Base-by-base conservation (phyloP, 345 rosid genomes). In the Eucalyptus urophylla region DNA sequence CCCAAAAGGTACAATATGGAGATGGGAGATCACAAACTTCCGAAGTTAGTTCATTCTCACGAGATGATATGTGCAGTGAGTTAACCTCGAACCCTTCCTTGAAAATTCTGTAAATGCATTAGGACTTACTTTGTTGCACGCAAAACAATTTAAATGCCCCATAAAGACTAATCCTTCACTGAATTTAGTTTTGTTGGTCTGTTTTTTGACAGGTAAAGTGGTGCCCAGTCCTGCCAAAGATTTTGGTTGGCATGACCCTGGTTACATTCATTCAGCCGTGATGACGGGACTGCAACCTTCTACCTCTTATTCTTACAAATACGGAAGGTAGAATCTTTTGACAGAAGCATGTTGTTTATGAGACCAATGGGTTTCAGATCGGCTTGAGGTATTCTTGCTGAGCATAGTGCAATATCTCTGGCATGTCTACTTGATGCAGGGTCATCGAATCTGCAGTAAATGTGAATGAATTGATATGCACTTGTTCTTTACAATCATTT, bases 241-340 rank as follows among this genome's bases (percentile, higher is more conserved):
- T 88, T 96, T 96, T 33, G 97, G 97, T 58, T 96, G 97, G 97
- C 97, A 96, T 89, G 95, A 95, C 43, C 97, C 97, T 21, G 97
- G 97, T 14, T 95, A 76, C 90, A 93, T 95, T 44, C 97, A 96
- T 87, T 91, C 97, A 7, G 95, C 96, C 45, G 91, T 95, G 22
- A 92, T 95, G 94, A 89, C 93, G 67, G 97, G 96, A 88, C 90
- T 96, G 62, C 86, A 85, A 53, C 96, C 96, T 88, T 93, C 95
- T 21, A 88, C 81, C 81, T 87, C 69, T 19, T 93, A 88, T 92
- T 88, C 92, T 54, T 94, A 92, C 93, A 95, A 86, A 94, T 96
- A 94, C 80, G 97, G 97, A 90, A 94, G 97, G 97, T 94, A 91
- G 11, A 47, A 37, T 60, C 50, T 29, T n/a, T 54, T 24, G 19